These are phyloP conservation scores for Populus davidiana DNA, from an alignment of 345 rosid genomes.

Conservation along the genomic window DNA sequence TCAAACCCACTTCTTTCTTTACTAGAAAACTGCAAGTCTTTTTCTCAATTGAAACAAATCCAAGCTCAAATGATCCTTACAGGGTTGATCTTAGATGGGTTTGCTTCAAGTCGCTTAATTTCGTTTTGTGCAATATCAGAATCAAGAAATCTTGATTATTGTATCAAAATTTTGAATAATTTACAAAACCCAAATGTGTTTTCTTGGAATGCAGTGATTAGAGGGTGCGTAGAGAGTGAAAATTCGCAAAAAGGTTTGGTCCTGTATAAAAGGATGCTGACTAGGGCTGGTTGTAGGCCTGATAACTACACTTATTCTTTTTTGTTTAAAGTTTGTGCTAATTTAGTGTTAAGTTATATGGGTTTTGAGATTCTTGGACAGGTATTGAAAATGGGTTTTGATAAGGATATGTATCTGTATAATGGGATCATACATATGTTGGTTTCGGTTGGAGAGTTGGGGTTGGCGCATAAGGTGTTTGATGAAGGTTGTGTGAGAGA, in stretches of 20 bases:
- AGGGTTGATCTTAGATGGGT: slow-evolving; percentile 48
- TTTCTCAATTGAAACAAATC: slow-evolving; percentile 62
- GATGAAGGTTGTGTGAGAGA: slow-evolving; percentile 69
- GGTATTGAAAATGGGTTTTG: slow-evolving; percentile 60
- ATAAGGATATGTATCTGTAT: slow-evolving; percentile 52
- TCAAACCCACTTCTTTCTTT: slow-evolving; percentile 55
- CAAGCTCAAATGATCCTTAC: slow-evolving; percentile 61
- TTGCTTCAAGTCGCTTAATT: slow-evolving; percentile 63
- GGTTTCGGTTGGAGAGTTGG: slow-evolving; percentile 53
- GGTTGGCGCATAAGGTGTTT: slow-evolving; percentile 62
- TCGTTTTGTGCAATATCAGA: slow-evolving; percentile 62
- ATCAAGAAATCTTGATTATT: slow-evolving; percentile 54
- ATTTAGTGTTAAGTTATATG: slow-evolving; percentile 30
- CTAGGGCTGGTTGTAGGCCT: slow-evolving; percentile 47
- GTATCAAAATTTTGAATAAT: slow-evolving; percentile 46
- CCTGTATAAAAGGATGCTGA: slow-evolving; percentile 62
- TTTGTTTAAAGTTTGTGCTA: slow-evolving; percentile 59
- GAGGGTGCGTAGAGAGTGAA: slow-evolving; percentile 54
- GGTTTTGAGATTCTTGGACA: slow-evolving; percentile 64
- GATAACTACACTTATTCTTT: slow-evolving; percentile 70
- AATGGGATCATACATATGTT: slow-evolving; percentile 63
- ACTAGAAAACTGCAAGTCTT: slow-evolving; percentile 52
- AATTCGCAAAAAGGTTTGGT: slow-evolving; percentile 37
- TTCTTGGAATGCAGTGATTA: slow-evolving; percentile 75
- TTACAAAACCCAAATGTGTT: slow-evolving; percentile 39